These are phyloP conservation scores for Epichloe scottii DNA, from an alignment of 2,329 filamentous ascomycete species.

Conservation along the genomic window DNA sequence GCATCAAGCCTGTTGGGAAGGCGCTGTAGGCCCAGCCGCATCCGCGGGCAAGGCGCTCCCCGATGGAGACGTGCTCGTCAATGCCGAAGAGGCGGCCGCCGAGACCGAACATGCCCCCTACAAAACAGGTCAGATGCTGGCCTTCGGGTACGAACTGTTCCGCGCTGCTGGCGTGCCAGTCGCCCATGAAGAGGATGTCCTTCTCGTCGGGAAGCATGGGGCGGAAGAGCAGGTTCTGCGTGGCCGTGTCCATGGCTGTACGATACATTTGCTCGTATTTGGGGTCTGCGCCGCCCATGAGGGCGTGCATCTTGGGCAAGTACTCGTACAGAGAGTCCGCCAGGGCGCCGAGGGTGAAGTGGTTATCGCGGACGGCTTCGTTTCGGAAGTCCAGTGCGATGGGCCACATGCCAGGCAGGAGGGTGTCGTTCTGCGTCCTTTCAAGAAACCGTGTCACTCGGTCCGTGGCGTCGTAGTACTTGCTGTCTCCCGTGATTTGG, in stretches of 20 bases:
- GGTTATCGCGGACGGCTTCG: constrained; percentile 36
- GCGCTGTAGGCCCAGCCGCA: constrained; percentile 46
- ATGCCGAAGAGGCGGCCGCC: constrained; percentile 46
- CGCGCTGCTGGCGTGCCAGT: constrained; percentile 15
- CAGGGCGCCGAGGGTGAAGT: constrained; percentile 39
- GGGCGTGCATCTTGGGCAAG: constrained; percentile 47
- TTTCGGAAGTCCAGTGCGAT: constrained; percentile 44
- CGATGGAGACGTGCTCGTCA: constrained; percentile 34
- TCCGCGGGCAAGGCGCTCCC: constrained; percentile 36
- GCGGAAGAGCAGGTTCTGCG: constrained; percentile 53
- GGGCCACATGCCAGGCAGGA: constrained; percentile 70
- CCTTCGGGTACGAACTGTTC: constrained; percentile 16
- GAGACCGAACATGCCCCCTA: constrained; percentile 56
- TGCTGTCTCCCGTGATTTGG: constrained; percentile 58
- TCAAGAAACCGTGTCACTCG: constrained; percentile 61
- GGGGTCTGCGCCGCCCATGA: constrained; percentile 50
- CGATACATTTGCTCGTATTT: constrained; percentile 57
- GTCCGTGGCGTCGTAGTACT: constrained; percentile 67
- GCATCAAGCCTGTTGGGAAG: constrained; percentile 45
- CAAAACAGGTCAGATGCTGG: constrained; percentile 42
- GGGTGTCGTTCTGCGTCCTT: constrained; percentile 52
- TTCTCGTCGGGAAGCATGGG: constrained; percentile 50
- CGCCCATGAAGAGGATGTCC: constrained; percentile 41
- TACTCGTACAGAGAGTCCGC: constrained; percentile 51
- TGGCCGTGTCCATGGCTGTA: constrained; percentile 46